Percentiles rank a stretch among this genome's conserved stretches.
These are phyloP conservation scores for Penicillium verrucosum DNA, from an alignment of 2,329 filamentous ascomycete species.

Conservation along the genomic window DNA sequence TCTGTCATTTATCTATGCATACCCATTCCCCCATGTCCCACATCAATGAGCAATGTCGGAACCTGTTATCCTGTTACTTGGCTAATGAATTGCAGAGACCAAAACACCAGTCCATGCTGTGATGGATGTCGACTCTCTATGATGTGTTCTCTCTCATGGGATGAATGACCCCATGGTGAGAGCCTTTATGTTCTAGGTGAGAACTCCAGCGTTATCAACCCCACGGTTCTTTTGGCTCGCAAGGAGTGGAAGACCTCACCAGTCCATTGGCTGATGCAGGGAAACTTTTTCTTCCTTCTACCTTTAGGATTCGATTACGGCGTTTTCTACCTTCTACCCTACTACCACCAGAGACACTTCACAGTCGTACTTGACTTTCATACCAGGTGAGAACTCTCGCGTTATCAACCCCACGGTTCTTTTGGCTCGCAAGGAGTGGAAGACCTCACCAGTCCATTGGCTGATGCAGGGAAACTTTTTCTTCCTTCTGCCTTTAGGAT, in stretches of 20 bases:
- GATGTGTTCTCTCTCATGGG: background rate
- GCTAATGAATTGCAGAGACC: background rate
- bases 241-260: conserved; percentile 1
- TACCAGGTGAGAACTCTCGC: conserved; percentile 2
- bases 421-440: background rate
- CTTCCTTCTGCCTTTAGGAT: background rate
- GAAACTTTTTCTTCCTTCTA: background rate
- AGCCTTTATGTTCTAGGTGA: background rate
- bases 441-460: conserved; percentile 2
- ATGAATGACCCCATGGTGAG: background rate
- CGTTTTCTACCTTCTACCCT: too few relatives aligned
- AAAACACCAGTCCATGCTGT: background rate
- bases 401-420: background rate
- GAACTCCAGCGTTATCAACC: background rate
- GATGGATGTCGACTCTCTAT: background rate
- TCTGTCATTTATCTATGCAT: background rate
- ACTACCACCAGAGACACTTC: too few relatives aligned
- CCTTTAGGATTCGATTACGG: background rate
- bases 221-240: background rate
- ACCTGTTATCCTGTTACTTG: background rate
- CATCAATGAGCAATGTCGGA: background rate
- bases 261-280: background rate
- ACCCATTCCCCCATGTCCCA: background rate
- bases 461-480: background rate
- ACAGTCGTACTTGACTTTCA: too few relatives aligned